phyloP scores from a whole-genome alignment of 352 stramenopile species.

The Globisporangium solare region DNA sequence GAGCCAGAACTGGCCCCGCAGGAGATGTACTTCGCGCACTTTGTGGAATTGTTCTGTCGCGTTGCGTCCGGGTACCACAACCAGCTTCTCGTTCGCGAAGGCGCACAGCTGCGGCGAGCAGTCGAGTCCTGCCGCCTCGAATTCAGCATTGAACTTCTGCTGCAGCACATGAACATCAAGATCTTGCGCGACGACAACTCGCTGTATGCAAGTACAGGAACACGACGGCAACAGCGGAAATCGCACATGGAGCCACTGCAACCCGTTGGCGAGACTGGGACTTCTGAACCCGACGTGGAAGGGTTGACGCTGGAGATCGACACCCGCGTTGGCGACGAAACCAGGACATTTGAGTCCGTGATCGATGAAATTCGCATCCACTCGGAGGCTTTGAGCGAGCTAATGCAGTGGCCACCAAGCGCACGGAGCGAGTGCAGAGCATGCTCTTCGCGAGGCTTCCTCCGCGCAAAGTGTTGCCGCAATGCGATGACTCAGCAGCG shows the following conservation, averaged over 20 bases:
- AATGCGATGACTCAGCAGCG: neutral
- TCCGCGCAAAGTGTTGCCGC: conserved; percentile 18
- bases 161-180: conserved; percentile 53
- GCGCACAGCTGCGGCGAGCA: conserved; percentile 43
- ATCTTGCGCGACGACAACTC: conserved; percentile 16
- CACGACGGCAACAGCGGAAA: no score
- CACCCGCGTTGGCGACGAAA: conserved; percentile 10
- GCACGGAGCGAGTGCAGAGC: conserved; percentile 21
- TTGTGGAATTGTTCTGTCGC: conserved; percentile 62
- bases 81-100: conserved; percentile 36
- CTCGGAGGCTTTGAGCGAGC: conserved; percentile 20
- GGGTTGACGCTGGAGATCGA: conserved; percentile 12
- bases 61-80: conserved; percentile 50
- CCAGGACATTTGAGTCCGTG: conserved; percentile 15
- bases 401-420: conserved; percentile 6
- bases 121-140: conserved; percentile 56
- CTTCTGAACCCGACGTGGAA: neutral
- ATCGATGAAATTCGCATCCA: conserved; percentile 26
- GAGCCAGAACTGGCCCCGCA: conserved; percentile 1
- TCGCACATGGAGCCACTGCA: no score
- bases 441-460: conserved; percentile 32
- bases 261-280: neutral
- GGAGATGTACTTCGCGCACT: conserved; percentile 49
- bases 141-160: conserved; percentile 53
- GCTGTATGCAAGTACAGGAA: neutral